Percentiles rank a stretch among this genome's conserved stretches.
These are phyloP conservation scores for Magnolia officinalis DNA, from an alignment of 164 flowering plant genomes.

Conservation along the genomic window DNA sequence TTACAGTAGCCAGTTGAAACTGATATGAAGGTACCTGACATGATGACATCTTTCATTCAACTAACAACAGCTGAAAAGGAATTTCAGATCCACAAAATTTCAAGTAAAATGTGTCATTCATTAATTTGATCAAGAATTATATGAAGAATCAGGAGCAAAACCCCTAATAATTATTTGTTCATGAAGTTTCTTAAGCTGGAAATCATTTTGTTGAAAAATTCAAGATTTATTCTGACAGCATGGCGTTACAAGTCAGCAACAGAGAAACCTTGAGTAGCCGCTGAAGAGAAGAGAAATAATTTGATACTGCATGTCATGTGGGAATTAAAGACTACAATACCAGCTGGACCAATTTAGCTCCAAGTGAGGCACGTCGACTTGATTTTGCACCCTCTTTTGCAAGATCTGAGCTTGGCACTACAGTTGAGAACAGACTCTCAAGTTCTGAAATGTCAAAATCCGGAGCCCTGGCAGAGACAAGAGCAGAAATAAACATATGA, in stretches of 20 bases:
- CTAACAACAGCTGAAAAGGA: too few relatives aligned
- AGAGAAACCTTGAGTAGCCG: conserved; percentile 7
- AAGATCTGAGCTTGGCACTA: conserved; percentile 52
- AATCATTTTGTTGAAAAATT: too few relatives aligned
- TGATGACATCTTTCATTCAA: too few relatives aligned
- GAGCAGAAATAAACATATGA: conserved; percentile 3
- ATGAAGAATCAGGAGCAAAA: too few relatives aligned
- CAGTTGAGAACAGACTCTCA: conserved; percentile 83
- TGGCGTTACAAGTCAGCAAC: neutral
- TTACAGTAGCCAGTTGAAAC: too few relatives aligned
- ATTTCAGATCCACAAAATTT: too few relatives aligned
- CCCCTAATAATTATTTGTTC: too few relatives aligned
- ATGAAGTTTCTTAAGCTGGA: too few relatives aligned
- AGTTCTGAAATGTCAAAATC: conserved; percentile 94
- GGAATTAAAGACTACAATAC: conserved; percentile 30
- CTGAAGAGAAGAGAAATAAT: neutral
- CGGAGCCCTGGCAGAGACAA: conserved; percentile 62
- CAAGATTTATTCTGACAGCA: too few relatives aligned
- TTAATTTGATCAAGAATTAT: too few relatives aligned
- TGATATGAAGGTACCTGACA: too few relatives aligned
- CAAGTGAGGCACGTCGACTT: conserved; percentile 43
- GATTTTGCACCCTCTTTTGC: conserved; percentile 46
- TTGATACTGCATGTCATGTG: neutral
- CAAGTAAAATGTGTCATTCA: too few relatives aligned
- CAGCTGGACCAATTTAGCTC: conserved; percentile 76